Evolutionary conservation across 495 filamentous ascomycete genomes (phyloP), one percentile per base, ranked within the genome.

Genomic region (Aspergillus baeticus): DNA sequence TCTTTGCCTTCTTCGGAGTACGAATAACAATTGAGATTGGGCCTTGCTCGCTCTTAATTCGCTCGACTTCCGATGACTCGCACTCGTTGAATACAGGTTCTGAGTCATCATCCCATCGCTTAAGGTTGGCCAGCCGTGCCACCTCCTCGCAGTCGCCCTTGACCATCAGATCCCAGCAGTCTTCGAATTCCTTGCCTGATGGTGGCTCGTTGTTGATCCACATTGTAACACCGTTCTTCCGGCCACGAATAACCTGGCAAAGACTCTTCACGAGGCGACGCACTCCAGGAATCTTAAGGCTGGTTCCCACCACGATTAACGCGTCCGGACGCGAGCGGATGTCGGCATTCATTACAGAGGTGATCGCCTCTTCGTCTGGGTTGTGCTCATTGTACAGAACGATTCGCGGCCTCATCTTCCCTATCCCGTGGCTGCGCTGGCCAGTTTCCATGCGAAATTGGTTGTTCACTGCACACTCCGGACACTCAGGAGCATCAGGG

Each of bases 361-460:
- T 92, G 66, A 98, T 98, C 17, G 94, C 92, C 57, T 96, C 93
- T 44, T 92, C 90, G 58, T 98, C 94, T 1, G 94, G 93, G 65
- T 96, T 96, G 68, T 90, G 87, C 69, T 98, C 94, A 70, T 98
- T 96, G 76, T 98, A 98, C 21, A 98, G 78, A 2, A 97, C 92
- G 71, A 98, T 96, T 20, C 94, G 85, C 15, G 94, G 94, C 21
- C 94, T 85, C 55, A 98, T 77, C 51, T 89, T 84, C 23, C 94
- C 94, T 53, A 98, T 88, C 1, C 94, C 94, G 68, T 98, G 95
- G 66, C 92, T 96, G 47, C 94, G 84, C 68, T 96, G 92, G 34
- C 92, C 92, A 4, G 87, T 87, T n/a, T 82, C 82, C 0, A 84
- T 84, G 52, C 94, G 88, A 23, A 90, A 83, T 46, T 82, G 71